Conservation (phyloP, 2,329 filamentous ascomycete genomes). For the Akanthomyces dipterigenus region DNA sequence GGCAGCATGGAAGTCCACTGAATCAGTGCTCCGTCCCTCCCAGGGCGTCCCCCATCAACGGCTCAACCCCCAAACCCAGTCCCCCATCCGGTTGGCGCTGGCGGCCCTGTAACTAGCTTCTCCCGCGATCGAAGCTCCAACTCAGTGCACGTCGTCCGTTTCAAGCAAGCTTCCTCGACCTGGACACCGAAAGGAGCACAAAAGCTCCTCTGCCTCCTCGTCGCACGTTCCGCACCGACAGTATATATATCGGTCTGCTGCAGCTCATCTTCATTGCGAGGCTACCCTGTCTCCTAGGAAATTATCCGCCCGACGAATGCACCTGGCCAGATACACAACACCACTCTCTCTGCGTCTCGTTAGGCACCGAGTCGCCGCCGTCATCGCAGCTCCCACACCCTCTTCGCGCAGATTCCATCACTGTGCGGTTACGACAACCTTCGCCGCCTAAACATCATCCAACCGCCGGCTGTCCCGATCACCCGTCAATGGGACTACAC, state of each 20-base stretch:
- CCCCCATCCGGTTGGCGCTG: neutral
- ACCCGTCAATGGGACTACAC: neutral
- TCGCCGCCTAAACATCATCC: constrained; percentile 5
- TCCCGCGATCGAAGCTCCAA: neutral
- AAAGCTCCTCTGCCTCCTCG: neutral
- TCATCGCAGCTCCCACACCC: constrained; percentile 8
- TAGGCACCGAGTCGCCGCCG: constrained; percentile 12
- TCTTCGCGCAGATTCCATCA: neutral
- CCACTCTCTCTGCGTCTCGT: neutral
- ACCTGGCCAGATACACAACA: neutral
- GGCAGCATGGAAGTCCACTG: no score
- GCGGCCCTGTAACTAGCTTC: neutral
- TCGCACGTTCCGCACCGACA: neutral
- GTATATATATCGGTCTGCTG: neutral
- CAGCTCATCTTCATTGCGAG: neutral
- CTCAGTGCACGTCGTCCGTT: neutral
- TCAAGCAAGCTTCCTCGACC: neutral
- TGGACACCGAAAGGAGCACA: neutral
- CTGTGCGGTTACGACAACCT: constrained; percentile 7
- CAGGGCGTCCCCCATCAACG: neutral
- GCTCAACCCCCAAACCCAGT: neutral
- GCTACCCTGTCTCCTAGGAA: neutral
- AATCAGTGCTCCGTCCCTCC: neutral
- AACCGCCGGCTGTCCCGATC: neutral
- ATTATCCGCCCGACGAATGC: neutral